Evolutionary conservation across 805 yeast genomes (phyloP).

Genomic region (Ogataea degrootiae): DNA sequence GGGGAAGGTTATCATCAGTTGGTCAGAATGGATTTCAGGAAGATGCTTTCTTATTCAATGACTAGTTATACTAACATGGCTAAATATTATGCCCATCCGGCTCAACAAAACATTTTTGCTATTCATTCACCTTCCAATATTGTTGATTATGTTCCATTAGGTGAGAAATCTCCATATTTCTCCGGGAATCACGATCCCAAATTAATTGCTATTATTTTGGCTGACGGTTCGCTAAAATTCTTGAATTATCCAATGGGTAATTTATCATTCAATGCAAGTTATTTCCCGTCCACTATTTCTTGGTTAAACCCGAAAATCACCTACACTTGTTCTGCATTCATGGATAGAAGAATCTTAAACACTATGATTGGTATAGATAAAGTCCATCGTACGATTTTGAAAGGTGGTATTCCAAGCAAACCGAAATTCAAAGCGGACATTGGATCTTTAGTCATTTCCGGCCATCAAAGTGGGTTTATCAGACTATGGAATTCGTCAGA

Average conservation of each 20-base stretch:
- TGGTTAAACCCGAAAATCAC: conserved; percentile 75
- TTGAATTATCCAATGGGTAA: conserved; percentile 54
- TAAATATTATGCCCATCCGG: conserved; percentile 61
- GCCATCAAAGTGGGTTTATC: conserved; percentile 81
- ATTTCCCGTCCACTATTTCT: conserved; percentile 77
- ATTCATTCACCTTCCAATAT: conserved; percentile 42
- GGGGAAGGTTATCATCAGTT: conserved; percentile 40
- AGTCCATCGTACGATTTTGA: conserved; percentile 50
- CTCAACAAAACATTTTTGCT: conserved; percentile 52
- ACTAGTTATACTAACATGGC: conserved; percentile 85
- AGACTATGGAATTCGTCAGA: conserved; percentile 81
- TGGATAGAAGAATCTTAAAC: conserved; percentile 27
- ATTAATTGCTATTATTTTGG: conserved; percentile 52
- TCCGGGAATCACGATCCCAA: conserved; percentile 76
- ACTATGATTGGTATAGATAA: conserved; percentile 43
- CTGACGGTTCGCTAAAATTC: conserved; percentile 62
- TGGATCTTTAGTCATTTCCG: conserved; percentile 67
- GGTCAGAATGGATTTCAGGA: conserved; percentile 68
- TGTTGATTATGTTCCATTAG: conserved; percentile 47
- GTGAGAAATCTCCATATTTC: conserved; percentile 68
- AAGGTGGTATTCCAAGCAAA: conserved; percentile 75
- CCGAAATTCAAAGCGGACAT: conserved; percentile 44
- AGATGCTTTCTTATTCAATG: conserved; percentile 70
- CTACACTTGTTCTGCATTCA: conserved; percentile 44
- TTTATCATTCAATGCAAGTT: conserved; percentile 44